phyloP scores from a whole-genome alignment of 495 filamentous ascomycete genomes.

The Tuber magnatum region DNA sequence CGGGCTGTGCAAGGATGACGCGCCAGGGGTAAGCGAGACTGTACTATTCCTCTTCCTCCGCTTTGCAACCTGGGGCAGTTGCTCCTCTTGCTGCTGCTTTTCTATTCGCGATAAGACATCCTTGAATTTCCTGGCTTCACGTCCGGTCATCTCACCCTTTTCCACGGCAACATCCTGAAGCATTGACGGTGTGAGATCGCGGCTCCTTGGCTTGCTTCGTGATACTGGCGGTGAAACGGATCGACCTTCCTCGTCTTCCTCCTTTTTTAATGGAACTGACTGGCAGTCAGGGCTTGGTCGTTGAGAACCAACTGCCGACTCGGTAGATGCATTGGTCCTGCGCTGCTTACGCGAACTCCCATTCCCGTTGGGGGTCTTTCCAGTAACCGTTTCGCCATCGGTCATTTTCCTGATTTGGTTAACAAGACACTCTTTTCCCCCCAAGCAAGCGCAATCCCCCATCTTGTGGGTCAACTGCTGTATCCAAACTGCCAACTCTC shows the following conservation, averaged over 20 bases:
- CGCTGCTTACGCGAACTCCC: conserved; percentile 22
- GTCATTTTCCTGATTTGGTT: conserved; percentile 18
- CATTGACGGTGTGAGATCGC: conserved; percentile 35
- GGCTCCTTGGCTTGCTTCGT: conserved; percentile 35
- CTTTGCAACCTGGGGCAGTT: conserved; percentile 29
- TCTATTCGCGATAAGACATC: conserved; percentile 38
- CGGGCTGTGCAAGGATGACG: conserved; percentile 6
- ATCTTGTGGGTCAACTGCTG: conserved; percentile 28
- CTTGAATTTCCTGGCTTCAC: conserved; percentile 38
- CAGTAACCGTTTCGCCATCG: conserved; percentile 8
- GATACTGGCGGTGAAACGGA: conserved; percentile 30
- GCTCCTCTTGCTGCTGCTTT: conserved; percentile 37
- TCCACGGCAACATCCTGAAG: conserved; percentile 34
- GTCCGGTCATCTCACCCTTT: conserved; percentile 33
- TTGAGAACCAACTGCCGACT: conserved; percentile 22
- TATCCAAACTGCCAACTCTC: conserved; percentile 42
- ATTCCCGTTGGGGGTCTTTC: conserved; percentile 25
- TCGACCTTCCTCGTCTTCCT: conserved; percentile 46
- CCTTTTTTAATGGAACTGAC: conserved; percentile 35
- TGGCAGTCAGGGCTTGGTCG: conserved; percentile 26
- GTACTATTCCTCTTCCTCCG: conserved; percentile 37
- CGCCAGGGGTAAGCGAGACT: conserved; percentile 23
- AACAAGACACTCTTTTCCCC: conserved; percentile 29
- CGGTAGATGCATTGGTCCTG: conserved; percentile 29
- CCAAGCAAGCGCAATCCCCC: conserved; percentile 37